Conservation (phyloP, 1,284 basidiomycete species). For the Tilletia indica region DNA sequence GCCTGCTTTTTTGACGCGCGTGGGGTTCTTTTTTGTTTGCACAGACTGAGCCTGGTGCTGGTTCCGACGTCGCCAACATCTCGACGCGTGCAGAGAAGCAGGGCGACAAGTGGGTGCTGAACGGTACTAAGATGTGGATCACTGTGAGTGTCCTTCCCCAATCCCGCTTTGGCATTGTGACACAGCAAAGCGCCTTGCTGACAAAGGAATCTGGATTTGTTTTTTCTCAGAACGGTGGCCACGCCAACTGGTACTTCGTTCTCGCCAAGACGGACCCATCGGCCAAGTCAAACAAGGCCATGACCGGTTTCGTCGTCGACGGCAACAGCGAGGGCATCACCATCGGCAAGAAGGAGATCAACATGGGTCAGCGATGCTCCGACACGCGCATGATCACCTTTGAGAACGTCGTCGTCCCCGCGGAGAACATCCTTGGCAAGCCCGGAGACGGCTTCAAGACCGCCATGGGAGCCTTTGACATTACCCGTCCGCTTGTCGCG, state of each 20-base stretch:
- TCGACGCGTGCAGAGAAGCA: conserved; percentile 59
- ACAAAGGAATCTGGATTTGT: not conserved
- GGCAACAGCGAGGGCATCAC: conserved; percentile 60
- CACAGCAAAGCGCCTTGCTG: not conserved
- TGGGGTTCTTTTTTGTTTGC: not conserved
- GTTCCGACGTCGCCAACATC: conserved; percentile 61
- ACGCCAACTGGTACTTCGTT: conserved; percentile 63
- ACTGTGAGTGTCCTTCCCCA: conserved; percentile 24
- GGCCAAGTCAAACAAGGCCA: conserved; percentile 59
- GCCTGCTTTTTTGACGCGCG: not conserved
- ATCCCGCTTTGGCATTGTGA: not conserved
- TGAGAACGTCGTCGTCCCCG: conserved; percentile 60
- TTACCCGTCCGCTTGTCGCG: conserved; percentile 60
- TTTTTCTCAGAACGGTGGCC: conserved; percentile 57
- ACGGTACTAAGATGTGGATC: conserved; percentile 62
- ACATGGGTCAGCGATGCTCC: conserved; percentile 64
- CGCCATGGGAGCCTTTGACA: conserved; percentile 63
- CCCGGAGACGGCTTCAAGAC: conserved; percentile 63
- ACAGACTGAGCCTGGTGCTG: conserved; percentile 61
- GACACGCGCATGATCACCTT: conserved; percentile 64
- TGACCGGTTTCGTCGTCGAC: conserved; percentile 64
- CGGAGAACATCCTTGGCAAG: conserved; percentile 61
- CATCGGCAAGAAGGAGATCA: conserved; percentile 63
- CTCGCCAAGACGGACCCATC: conserved; percentile 61
- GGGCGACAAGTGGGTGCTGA: conserved; percentile 60